Conservation (phyloP, 305 asterid species). For the Stenogyne calaminthoides region DNA sequence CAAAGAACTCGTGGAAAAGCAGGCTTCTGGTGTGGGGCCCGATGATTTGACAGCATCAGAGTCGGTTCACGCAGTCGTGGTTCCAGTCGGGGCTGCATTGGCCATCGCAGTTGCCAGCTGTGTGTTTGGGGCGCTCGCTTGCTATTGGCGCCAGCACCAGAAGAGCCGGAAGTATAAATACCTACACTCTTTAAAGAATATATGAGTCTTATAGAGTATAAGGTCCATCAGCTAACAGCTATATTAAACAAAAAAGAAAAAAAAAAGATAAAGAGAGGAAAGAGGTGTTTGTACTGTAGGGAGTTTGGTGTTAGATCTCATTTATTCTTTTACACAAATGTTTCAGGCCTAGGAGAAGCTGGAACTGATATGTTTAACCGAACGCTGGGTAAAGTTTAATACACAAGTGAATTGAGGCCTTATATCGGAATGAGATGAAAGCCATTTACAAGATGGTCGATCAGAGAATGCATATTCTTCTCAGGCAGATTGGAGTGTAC, state of each 20-base stretch:
- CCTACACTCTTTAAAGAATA: slow-evolving; percentile 72
- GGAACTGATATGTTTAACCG: slow-evolving; percentile 56
- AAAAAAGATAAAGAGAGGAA: slow-evolving; percentile 6
- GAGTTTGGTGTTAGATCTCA: slow-evolving; percentile 44
- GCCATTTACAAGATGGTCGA: slow-evolving; percentile 18
- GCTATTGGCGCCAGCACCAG: slow-evolving; percentile 91
- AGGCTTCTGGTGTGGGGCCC: slow-evolving; percentile 12
- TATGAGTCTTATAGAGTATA: slow-evolving; percentile 46
- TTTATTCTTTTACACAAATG: slow-evolving; percentile 40
- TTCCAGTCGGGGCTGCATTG: slow-evolving; percentile 88
- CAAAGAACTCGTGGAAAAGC: slow-evolving; percentile 47
- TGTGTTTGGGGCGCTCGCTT: slow-evolving; percentile 88
- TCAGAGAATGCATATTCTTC: slow-evolving; percentile 8
- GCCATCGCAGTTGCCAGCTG: slow-evolving; percentile 94
- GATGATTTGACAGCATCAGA: slow-evolving; percentile 58
- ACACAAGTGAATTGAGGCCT: slow-evolving; percentile 23
- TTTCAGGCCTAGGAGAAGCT: slow-evolving; percentile 83
- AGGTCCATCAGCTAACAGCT: slow-evolving; percentile 22
- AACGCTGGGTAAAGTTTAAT: slow-evolving; percentile 34
- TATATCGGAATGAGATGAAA: slow-evolving; percentile 27
- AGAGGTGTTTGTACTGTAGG: slow-evolving; percentile 36
- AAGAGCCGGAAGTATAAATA: slow-evolving; percentile 90
- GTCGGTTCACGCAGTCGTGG: slow-evolving; percentile 62
- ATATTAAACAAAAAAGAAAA: neutral
- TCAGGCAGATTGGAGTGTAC: slow-evolving; percentile 33